Evolutionary conservation across 305 asterid species (phyloP), one percentile per base, ranked within the genome.

Genomic region (Ajuga reptans): DNA sequence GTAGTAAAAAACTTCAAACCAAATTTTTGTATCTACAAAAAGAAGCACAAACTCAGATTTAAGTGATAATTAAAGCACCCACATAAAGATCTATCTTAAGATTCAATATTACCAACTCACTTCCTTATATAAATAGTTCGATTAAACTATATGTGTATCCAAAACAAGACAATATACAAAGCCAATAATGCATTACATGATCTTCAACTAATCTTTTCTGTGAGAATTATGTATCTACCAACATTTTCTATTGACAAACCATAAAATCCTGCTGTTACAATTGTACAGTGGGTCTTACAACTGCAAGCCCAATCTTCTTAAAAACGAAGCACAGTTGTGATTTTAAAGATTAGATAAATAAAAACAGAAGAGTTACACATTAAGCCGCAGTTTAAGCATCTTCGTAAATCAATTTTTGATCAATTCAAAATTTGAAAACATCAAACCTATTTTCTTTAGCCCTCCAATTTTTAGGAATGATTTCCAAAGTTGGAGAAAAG

Each of bases 1-100:
- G 54, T 27, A 27, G 86, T 67, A 15, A 62, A 72, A 77, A 92
- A 92, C 75, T 84, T 78, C 79, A 92, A 42, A 62, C 78, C 86
- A 57, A 92, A 92, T 80, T 84, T 90, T 79, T 92, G 86, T 47
- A 78, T 76, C 98, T 92, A 95, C 77, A 74, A 21, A 21, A 67
- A 56, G 66, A 64, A 55, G 65, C 60, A 67, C 4, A 55, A 68
- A 58, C 39, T 31, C 6, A 16, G 18, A 18, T 43, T 42, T 24
- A 31, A 14, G 21, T 49, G 42, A 14, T 29, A 33, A 41, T 39
- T 7, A 8, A 29, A 31, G 46, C 24, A 42, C 9, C 12, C 10
- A 34, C 52, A 9, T 45, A 55, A 33, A 24, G 27, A 51, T 3
- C 14, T 46, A 34, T 18, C 9, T 33, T 10, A 57, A 37, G 42